Base-by-base conservation (phyloP, 2,329 filamentous ascomycete species). In the Ascochyta pisi region DNA sequence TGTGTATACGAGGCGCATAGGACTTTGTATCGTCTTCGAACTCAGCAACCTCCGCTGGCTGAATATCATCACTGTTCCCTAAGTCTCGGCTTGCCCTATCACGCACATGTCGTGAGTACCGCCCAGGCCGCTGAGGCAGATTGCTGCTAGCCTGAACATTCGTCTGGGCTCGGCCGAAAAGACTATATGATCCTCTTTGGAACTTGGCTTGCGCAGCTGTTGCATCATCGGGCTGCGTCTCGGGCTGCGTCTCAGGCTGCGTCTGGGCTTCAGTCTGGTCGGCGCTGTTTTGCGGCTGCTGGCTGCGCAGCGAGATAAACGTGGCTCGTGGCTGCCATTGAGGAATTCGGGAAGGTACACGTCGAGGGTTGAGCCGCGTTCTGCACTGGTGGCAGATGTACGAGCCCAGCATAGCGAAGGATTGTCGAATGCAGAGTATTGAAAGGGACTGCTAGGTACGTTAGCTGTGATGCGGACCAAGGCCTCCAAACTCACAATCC, bases 331-430 rank as follows among this genome's bases (percentile, higher is more conserved):
- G 51, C 42, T 71, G 71, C 68, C 69, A 72, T 69, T 70, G 72
- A 19, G 58, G 58, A 24, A 43, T 29, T 34, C 54, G 34, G 49
- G 61, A 5, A 50, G 35, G 24, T 42, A 42, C 6, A 40, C 34
- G 35, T 48, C 41, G 55, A 58, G 58, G 62, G 4, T 46, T 35
- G 10, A 74, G 60, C 9, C 64, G 66, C 27, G 51, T 45, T 43
- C 70, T 68, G 54, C 73, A 76, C 55, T 70, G 69, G 9, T 64
- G 66, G 52, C 73, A 75, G 23, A 75, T 57, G 55, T 75, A 71
- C 5, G 70, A 65, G 63, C 64, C 60, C 42, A 73, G 49, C 73
- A 75, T 76, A 22, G 43, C 58, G 50, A 53, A n/a, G 43, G 22
- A 45, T 19, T 33, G 57, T 42, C 27, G 26, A 22, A 52, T 24